Base-by-base conservation (phyloP, 2,329 filamentous ascomycete genomes). In the Botryotinia convoluta region DNA sequence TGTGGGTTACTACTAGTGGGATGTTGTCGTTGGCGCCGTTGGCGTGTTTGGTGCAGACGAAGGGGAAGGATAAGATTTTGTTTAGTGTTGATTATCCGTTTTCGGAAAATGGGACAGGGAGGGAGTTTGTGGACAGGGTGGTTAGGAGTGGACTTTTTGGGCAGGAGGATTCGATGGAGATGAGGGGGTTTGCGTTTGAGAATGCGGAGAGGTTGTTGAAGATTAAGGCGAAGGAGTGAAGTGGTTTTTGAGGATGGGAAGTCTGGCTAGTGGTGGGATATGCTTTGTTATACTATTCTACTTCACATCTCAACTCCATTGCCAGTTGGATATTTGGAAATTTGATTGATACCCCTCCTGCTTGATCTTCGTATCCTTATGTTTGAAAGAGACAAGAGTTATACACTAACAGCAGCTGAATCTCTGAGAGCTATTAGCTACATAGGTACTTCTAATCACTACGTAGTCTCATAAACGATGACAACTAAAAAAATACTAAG, bases 11-110 rank as follows among this genome's bases (percentile, higher is more conserved):
- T 1, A 89, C 87, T 3, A 86, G 84, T 70, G 88, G 88, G 3
- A 84, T 86, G 72, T 88, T 86, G 79, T 84, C 84, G 42, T 74
- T 89, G 29, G 82, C 81, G 71, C 85, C 84, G 8, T 77, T 90
- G 80, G 83, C 83, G 3, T 84, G 82, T 69, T 77, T 86, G 10
- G 73, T 85, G 64, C 74, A 83, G 72, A 84, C 84, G 10, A 87
- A 84, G 2, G 82, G 81, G 29, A 81, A 84, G n/a, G 86, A 88
- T 37, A 82, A 83, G 22, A 83, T 90, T 1, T 72, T 90, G 77
- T 89, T 86, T 77, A 88, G 85, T 74, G 85, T 89, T 16, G 87
- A 89, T 76, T 89, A 89, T 76, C 88, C 88, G 0, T 88, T 89
- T 68, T 83, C 83, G 61, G 81, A 81, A 67, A 88, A 85, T 74